Conservation (phyloP, 805 yeast species). For the Candida khao-thaluensis region DNA sequence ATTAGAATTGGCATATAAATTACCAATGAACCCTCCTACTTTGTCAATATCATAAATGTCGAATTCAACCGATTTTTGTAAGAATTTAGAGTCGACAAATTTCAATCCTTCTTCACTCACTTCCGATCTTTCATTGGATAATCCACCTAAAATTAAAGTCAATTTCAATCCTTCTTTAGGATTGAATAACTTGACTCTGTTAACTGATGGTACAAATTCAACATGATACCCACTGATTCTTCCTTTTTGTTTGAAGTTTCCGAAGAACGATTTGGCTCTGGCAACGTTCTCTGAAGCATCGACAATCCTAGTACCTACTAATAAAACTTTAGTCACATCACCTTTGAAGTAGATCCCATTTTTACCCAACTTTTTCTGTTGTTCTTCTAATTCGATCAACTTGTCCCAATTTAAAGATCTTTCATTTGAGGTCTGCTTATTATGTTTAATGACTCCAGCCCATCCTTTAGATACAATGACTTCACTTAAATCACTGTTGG, state of each 20-base stretch:
- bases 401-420: constrained; percentile 77
- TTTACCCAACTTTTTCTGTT: constrained; percentile 51
- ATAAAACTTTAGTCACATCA: constrained; percentile 45
- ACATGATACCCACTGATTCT: constrained; percentile 63
- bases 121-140: constrained; percentile 42
- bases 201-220: constrained; percentile 68
- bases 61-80: constrained; percentile 73
- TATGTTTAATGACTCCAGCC: constrained; percentile 77
- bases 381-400: constrained; percentile 65
- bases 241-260: constrained; percentile 65
- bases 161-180: constrained; percentile 72
- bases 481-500: constrained; percentile 60
- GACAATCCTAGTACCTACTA: constrained; percentile 59
- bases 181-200: constrained; percentile 61
- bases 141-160: constrained; percentile 74
- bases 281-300: constrained; percentile 76
- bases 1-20: constrained; percentile 52
- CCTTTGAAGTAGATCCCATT: constrained; percentile 59
- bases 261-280: constrained; percentile 71
- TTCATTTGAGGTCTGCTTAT: constrained; percentile 64
- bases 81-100: constrained; percentile 51
- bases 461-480: constrained; percentile 61
- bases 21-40: constrained; percentile 79
- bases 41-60: constrained; percentile 70
- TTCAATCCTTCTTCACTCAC: constrained; percentile 51